A percentile compares a stretch with the other conserved stretches of the same genome.
phyloP scores from a whole-genome alignment of 1,139 yeast species.

The Kazachstania sp. region DNA sequence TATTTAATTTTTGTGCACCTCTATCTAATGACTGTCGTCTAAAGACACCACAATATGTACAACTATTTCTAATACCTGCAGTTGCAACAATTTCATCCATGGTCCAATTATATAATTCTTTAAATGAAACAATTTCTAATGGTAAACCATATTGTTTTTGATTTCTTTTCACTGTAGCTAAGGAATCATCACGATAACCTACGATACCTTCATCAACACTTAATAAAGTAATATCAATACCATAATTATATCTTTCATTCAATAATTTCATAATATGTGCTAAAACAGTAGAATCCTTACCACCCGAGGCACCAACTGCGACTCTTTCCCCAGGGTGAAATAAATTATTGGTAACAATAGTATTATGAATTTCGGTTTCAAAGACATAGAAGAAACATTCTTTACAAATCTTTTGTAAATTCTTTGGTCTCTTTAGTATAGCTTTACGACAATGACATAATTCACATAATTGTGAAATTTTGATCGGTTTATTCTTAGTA shows the following conservation, averaged over 20 bases:
- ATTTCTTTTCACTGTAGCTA: constrained; percentile 93
- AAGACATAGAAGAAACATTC: constrained; percentile 83
- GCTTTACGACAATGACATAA: constrained; percentile 82
- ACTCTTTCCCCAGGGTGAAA: constrained; percentile 77
- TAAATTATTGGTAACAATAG: constrained; percentile 61
- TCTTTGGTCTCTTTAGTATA: constrained; percentile 85
- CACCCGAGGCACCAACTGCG: constrained; percentile 98
- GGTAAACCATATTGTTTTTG: constrained; percentile 84
- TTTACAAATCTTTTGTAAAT: constrained; percentile 84
- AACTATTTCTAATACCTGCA: constrained; percentile 88
- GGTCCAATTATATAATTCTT: constrained; percentile 88
- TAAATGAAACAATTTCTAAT: constrained; percentile 79
- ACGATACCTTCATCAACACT: constrained; percentile 96
- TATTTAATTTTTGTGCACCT: constrained; percentile 85
- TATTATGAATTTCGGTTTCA: constrained; percentile 92
- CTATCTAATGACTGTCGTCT: constrained; percentile 94
- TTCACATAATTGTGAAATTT: constrained; percentile 56
- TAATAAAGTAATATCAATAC: constrained; percentile 68
- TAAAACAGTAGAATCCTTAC: constrained; percentile 92
- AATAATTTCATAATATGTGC: constrained; percentile 81
- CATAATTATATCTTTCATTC: constrained; percentile 83
- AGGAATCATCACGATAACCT: constrained; percentile 94
- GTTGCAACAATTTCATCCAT: constrained; percentile 97
- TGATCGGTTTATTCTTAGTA: constrained; percentile 27
- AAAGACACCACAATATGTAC: constrained; percentile 97